Evolutionary conservation across 768 basidiomycete genomes (phyloP).

Genomic region (Lactifluus hygrophoroides): DNA sequence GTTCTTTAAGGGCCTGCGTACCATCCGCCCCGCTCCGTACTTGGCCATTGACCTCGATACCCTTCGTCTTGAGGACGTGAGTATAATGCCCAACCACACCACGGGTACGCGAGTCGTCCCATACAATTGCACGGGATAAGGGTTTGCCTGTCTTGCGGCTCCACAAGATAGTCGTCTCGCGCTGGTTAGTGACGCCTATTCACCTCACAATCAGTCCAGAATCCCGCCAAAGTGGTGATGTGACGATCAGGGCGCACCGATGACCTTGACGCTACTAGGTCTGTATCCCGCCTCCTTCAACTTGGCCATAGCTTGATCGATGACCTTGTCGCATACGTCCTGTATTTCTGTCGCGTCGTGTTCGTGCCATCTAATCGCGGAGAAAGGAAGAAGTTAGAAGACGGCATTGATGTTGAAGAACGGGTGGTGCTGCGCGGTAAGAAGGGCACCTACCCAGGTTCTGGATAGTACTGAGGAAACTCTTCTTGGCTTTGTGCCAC

Average conservation of each 20-base stretch:
- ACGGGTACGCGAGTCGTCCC: constrained; percentile 93
- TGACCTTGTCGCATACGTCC: constrained; percentile 62
- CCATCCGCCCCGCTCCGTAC: constrained; percentile 68
- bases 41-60: constrained; percentile 63
- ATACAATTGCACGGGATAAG: constrained; percentile 84
- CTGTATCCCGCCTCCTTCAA: constrained; percentile 73
- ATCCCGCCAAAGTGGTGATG: neutral
- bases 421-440: neutral
- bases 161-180: constrained; percentile 95
- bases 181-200: constrained; percentile 92
- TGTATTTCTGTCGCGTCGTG: constrained; percentile 85
- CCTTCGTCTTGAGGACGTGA: constrained; percentile 57
- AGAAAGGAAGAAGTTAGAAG: neutral
- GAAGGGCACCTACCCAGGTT: constrained; percentile 52
- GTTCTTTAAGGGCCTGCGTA: constrained; percentile 50
- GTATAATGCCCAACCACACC: constrained; percentile 75
- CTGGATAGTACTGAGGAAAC: constrained; percentile 88
- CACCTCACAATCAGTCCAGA: neutral
- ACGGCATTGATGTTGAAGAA: neutral
- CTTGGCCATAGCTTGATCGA: constrained; percentile 58
- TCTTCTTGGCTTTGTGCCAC: constrained; percentile 85
- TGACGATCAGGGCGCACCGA: constrained; percentile 49
- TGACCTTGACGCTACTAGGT: constrained; percentile 77
- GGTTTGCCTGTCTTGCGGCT: constrained; percentile 84
- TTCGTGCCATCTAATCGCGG: constrained; percentile 74